Evolutionary conservation across 495 filamentous ascomycete genomes (phyloP).

Genomic region (Bathelium albidoporum): DNA sequence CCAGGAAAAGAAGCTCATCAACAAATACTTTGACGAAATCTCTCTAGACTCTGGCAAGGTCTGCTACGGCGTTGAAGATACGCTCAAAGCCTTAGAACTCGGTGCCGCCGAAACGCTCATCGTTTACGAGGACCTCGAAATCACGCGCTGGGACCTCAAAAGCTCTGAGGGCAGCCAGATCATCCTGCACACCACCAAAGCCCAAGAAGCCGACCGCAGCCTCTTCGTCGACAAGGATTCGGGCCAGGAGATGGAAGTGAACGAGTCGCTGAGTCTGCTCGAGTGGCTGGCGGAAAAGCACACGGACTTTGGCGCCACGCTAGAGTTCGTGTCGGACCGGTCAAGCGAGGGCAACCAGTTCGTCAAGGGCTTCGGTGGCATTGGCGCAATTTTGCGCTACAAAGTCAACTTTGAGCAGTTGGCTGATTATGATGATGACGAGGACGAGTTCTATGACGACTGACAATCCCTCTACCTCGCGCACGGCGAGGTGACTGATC

Average conservation of each 20-base stretch:
- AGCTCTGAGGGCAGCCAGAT: constrained; percentile 56
- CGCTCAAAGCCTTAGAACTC: constrained; percentile 91
- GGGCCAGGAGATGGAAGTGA: constrained; percentile 90
- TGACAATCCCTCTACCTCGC: constrained; percentile 91
- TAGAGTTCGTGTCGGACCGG: constrained; percentile 95
- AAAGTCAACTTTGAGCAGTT: constrained; percentile 99
- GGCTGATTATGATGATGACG: constrained; percentile 86
- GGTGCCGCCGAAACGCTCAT: constrained; percentile 91
- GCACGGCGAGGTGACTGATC: constrained; percentile 71
- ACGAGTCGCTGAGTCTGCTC: constrained; percentile 78
- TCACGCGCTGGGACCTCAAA: constrained; percentile 85
- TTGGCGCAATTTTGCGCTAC: constrained; percentile 93
- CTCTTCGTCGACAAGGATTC: constrained; percentile 91
- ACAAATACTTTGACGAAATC: constrained; percentile 97
- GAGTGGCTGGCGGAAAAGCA: constrained; percentile 98
- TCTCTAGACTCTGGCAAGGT: constrained; percentile 91
- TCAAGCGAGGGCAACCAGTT: constrained; percentile 98
- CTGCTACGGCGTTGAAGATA: constrained; percentile 97
- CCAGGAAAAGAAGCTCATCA: constrained; percentile 99
- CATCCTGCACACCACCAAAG: constrained; percentile 79
- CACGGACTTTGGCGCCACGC: constrained; percentile 90
- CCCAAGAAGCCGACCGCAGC: constrained; percentile 66
- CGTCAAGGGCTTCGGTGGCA: constrained; percentile 97
- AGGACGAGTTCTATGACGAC: constrained; percentile 99
- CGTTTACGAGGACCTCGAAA: constrained; percentile 94